phyloP scores from a whole-genome alignment of 108 stramenopile genomes.

The Skeletonema grethae region DNA sequence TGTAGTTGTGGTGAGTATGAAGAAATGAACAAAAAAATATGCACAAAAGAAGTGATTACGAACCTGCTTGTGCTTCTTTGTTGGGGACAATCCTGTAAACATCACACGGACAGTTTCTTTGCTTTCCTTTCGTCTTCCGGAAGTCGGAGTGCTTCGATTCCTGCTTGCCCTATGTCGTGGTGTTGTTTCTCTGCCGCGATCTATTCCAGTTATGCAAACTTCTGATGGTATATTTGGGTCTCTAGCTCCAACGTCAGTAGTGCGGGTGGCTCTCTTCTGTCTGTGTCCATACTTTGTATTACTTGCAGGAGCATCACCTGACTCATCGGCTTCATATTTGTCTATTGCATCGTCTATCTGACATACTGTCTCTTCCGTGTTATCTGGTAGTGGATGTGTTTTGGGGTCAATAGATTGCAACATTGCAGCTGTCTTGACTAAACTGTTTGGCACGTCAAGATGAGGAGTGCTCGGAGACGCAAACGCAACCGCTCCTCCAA shows the following conservation, averaged over 20 bases:
- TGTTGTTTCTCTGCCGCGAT: not conserved
- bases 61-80: constrained; percentile 29
- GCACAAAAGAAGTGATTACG: not conserved
- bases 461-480: not conserved
- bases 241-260: not conserved
- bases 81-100: constrained; percentile 41
- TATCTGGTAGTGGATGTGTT: constrained; percentile 23
- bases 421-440: constrained; percentile 24
- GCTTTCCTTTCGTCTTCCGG: not conserved
- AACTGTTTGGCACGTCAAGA: constrained; percentile 8
- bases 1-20: not conserved
- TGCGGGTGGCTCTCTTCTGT: not conserved
- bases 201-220: not conserved
- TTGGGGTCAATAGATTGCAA: constrained; percentile 18
- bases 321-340: not conserved
- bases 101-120: constrained; percentile 20
- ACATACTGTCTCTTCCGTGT: constrained; percentile 32
- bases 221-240: not conserved
- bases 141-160: not conserved
- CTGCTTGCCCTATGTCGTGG: not conserved
- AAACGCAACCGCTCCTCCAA: constrained; percentile 4
- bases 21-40: not conserved
- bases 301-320: not conserved
- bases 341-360: constrained; percentile 11
- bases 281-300: not conserved